Evolutionary conservation across 2,329 filamentous ascomycete species (phyloP), one percentile per base, ranked within the genome.

Genomic region (Ophiostoma tasmaniense): DNA sequence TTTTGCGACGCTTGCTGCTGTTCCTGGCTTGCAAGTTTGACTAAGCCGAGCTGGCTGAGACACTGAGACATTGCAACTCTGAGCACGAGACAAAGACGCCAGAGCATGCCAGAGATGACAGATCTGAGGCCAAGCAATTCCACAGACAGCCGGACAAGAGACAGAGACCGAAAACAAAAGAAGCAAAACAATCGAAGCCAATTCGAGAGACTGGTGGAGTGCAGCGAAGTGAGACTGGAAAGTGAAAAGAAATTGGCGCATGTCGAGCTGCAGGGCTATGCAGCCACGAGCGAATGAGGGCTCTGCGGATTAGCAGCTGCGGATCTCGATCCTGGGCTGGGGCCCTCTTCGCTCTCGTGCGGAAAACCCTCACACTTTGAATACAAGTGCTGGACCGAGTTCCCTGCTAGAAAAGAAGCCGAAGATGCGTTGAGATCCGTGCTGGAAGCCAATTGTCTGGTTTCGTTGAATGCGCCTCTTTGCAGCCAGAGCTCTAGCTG

Each of bases 301-400:
- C 28, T 33, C 55, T 61, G 55, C 55, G 55, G 55, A 61, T 61
- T 61, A 20, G 55, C 55, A 61, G 55, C 55, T 62, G 59, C 59
- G 28, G 59, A 62, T 62, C 59, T 62, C 59, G 59, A 62, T 62
- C 59, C 59, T 30, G n/a, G n/a, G n/a, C 28, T 61, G n/a, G 7
- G 11, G 42, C 42, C 25, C 8, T 55, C 50, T 25, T 22, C 25
- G 17, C 25, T 33, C 55, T 14, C 22, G 59, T 17, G 59, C 25
- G 59, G 59, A 62, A 62, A 62, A 61, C 28, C 14, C 55, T 61
- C 55, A 61, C 25, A 61, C 17, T 28, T 28, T 13, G 13, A 20
- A 14, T 11, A 30, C 22, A 28, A 14, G 55, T 33, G n/a, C 14
- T 14, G 50, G 14, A 8, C 10, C 22, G 55, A 14, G 55, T 33